Evolutionary conservation across 345 rosid genomes (phyloP).

Genomic region (Eucalyptus virginea): DNA sequence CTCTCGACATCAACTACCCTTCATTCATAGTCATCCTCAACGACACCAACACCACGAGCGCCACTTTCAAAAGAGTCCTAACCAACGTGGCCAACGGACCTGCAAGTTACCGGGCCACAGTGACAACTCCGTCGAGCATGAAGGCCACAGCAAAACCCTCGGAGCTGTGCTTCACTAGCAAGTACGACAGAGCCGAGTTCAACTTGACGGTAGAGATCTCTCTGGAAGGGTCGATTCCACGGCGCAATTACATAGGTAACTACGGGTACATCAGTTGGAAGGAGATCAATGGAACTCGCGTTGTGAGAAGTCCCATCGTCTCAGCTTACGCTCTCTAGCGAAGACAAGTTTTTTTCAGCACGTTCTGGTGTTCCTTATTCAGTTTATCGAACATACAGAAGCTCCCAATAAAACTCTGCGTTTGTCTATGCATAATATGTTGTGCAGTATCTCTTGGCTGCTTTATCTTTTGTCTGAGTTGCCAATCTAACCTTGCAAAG

Average conservation of each 20-base stretch:
- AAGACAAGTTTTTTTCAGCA: not conserved
- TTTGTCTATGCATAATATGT: not conserved
- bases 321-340: slow-evolving; percentile 18
- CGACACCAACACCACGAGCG: slow-evolving; percentile 22
- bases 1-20: slow-evolving; percentile 40
- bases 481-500: no score
- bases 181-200: slow-evolving; percentile 22
- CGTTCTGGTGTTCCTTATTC: not conserved
- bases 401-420: not conserved
- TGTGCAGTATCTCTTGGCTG: not conserved
- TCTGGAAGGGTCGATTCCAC: not conserved
- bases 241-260: slow-evolving; percentile 27
- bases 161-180: slow-evolving; percentile 7
- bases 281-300: slow-evolving; percentile 19
- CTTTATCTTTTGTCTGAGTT: no score
- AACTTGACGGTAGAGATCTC: slow-evolving; percentile 16
- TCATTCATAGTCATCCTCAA: slow-evolving; percentile 36
- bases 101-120: slow-evolving; percentile 3
- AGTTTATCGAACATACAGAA: not conserved
- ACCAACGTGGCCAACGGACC: slow-evolving; percentile 14
- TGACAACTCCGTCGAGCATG: not conserved
- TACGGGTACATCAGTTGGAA: slow-evolving; percentile 33
- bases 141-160: slow-evolving; percentile 15
- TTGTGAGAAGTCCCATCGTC: slow-evolving; percentile 31
- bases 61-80: slow-evolving; percentile 25